phyloP scores from a whole-genome alignment of 2,329 filamentous ascomycete genomes.

The Aspergillus brunneoviolaceus region DNA sequence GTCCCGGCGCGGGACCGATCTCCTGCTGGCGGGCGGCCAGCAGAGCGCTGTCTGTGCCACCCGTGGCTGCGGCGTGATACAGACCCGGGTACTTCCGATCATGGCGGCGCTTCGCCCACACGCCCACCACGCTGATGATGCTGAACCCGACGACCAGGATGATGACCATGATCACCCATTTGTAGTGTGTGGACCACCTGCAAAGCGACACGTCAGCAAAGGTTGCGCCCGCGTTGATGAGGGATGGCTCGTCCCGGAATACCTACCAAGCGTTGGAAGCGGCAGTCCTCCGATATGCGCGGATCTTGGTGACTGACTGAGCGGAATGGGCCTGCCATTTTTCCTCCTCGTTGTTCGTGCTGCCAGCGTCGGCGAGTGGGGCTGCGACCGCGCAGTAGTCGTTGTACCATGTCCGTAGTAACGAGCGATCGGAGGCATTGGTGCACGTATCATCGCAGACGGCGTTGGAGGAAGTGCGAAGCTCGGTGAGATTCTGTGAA shows the following conservation, averaged over 20 bases:
- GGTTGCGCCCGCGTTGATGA: background rate
- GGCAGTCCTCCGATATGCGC: conserved; percentile 2
- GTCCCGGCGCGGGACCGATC: conserved; percentile 16
- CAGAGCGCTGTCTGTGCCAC: conserved; percentile 23
- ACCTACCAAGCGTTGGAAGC: conserved; percentile 5
- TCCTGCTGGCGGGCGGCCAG: conserved; percentile 21
- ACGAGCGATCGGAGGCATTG: conserved; percentile 51
- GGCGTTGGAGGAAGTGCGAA: conserved; percentile 57
- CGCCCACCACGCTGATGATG: conserved; percentile 65
- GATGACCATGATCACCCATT: conserved; percentile 81
- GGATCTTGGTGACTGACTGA: background rate
- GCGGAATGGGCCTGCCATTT: conserved; percentile 10
- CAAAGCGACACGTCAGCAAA: background rate
- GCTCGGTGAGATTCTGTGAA: conserved; percentile 57
- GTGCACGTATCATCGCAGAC: conserved; percentile 64
- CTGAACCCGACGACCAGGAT: conserved; percentile 69
- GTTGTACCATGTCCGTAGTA: conserved; percentile 70
- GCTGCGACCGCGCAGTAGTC: conserved; percentile 59
- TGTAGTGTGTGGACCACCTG: conserved; percentile 59
- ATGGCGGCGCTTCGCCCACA: conserved; percentile 72
- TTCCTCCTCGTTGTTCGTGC: conserved; percentile 26
- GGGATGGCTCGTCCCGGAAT: background rate
- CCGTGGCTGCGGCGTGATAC: conserved; percentile 29
- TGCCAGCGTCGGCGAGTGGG: conserved; percentile 34
- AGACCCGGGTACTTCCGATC: conserved; percentile 56